These are phyloP conservation scores for Jatropha multifida DNA, from an alignment of 441 rosid genomes.

Conservation along the genomic window DNA sequence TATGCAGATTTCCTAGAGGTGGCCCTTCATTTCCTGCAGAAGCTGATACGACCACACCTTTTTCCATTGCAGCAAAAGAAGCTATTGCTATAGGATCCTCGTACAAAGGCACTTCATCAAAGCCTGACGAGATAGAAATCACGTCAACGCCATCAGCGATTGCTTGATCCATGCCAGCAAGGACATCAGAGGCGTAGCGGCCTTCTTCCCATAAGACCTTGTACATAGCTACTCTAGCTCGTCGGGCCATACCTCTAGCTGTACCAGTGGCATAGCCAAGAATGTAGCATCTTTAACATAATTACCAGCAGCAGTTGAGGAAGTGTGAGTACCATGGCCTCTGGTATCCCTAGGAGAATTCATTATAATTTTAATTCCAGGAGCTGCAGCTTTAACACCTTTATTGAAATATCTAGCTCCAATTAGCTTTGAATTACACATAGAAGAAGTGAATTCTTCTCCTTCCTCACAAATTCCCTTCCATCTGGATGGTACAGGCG, in stretches of 20 bases:
- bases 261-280: slow-evolving; percentile 49
- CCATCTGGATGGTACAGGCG: slow-evolving; percentile 41
- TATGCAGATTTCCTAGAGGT: slow-evolving; percentile 33
- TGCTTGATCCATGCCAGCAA: slow-evolving; percentile 52
- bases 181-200: slow-evolving; percentile 43
- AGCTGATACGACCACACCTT: slow-evolving; percentile 43
- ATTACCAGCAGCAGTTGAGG: slow-evolving; percentile 47
- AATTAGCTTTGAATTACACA: slow-evolving; percentile 46
- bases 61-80: slow-evolving; percentile 54
- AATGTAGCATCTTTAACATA: slow-evolving; percentile 33
- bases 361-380: slow-evolving; percentile 30
- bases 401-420: slow-evolving; percentile 48
- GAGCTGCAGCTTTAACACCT: slow-evolving; percentile 41
- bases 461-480: slow-evolving; percentile 46
- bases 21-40: slow-evolving; percentile 54
- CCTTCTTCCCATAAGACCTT: slow-evolving; percentile 45
- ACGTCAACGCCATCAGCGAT: slow-evolving; percentile 54
- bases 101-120: slow-evolving; percentile 35
- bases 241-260: slow-evolving; percentile 47
- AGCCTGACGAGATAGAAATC: slow-evolving; percentile 51
- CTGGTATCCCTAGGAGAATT: slow-evolving; percentile 37
- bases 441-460: slow-evolving; percentile 39
- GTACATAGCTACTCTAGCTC: slow-evolving; percentile 44
- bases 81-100: slow-evolving; percentile 52
- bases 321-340: slow-evolving; percentile 52